Percentiles rank a stretch among this genome's conserved stretches.
phyloP scores from a whole-genome alignment of 495 filamentous ascomycete species.

The Hypoxylon perforatum region DNA sequence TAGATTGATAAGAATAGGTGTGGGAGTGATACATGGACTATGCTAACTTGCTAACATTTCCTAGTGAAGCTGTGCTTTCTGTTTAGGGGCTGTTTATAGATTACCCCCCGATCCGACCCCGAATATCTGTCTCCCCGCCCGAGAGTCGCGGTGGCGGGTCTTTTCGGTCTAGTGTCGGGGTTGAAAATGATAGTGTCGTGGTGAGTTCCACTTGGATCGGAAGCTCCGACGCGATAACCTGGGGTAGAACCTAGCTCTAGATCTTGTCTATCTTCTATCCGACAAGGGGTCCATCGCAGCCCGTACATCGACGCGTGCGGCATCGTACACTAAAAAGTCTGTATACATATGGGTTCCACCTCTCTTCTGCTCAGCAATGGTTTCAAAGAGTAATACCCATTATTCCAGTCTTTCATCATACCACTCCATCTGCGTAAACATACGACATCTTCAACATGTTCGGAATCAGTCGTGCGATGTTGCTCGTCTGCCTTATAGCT shows the following conservation, averaged over 20 bases:
- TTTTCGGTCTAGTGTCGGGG: no score
- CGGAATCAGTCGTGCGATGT: not conserved
- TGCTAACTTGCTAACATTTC: not conserved
- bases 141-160: no score
- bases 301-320: not conserved
- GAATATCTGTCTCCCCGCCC: not conserved
- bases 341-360: not conserved
- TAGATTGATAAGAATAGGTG: not conserved
- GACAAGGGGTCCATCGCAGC: not conserved
- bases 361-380: not conserved
- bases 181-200: no score
- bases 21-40: not conserved
- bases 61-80: not conserved
- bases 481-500: conserved; percentile 8
- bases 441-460: conserved; percentile 2
- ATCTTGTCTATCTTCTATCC: not conserved
- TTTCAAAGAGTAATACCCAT: not conserved
- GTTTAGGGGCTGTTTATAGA: not conserved
- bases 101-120: not conserved
- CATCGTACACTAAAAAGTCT: not conserved
- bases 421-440: not conserved
- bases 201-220: not conserved
- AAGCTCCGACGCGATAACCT: not conserved
- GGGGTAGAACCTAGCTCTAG: not conserved
- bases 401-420: not conserved